phyloP scores from a whole-genome alignment of 169 alveolate species.

The Neospora caninum region DNA sequence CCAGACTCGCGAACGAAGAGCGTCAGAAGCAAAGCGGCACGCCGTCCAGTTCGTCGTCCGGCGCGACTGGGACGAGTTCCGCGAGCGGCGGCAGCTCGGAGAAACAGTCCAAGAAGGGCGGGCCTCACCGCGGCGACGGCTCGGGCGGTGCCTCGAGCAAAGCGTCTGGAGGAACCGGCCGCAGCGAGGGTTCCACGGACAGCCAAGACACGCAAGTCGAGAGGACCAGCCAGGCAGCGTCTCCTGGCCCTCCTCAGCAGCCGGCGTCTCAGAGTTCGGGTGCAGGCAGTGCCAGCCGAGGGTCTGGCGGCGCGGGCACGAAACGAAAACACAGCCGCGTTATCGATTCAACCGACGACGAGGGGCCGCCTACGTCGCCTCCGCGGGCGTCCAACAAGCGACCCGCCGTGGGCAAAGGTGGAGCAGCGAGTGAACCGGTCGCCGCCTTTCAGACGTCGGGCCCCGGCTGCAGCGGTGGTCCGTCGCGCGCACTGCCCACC shows the following conservation, averaged over 20 bases:
- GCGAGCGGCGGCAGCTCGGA: neutral
- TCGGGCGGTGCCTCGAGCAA: neutral
- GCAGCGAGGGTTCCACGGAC: neutral
- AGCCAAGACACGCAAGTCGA: neutral
- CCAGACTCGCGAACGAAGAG: conserved; percentile 58
- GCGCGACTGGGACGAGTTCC: neutral
- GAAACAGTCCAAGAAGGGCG: neutral
- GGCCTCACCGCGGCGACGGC: neutral
- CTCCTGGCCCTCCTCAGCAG: neutral
- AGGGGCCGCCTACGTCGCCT: conserved; percentile 5
- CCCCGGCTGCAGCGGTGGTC: neutral
- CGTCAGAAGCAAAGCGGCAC: conserved; percentile 18
- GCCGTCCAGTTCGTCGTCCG: neutral
- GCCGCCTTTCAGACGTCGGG: neutral
- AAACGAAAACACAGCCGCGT: conserved; percentile 25
- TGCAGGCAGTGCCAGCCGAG: neutral
- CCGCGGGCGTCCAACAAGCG: neutral
- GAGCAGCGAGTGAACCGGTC: neutral
- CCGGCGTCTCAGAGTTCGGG: neutral
- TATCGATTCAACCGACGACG: conserved; percentile 25
- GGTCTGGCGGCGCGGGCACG: neutral
- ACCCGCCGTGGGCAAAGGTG: neutral
- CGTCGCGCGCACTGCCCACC: neutral
- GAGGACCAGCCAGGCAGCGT: neutral
- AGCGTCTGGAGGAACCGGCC: neutral